Evolutionary conservation across 371 early-diverging fungal genomes (phyloP).

Genomic region (Apophysomyces sp.): DNA sequence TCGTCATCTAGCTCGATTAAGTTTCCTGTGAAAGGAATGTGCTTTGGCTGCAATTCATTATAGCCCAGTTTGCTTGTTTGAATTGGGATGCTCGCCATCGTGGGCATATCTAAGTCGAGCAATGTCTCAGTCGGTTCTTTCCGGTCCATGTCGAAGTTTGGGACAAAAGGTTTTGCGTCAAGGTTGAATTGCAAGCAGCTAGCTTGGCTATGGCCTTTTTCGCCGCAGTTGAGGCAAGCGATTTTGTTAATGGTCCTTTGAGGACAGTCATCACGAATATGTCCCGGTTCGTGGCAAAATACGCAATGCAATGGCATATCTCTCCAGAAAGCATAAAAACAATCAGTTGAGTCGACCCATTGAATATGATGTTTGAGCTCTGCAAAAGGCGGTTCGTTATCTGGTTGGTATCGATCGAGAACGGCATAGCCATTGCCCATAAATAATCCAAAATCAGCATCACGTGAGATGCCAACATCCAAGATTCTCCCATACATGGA

Average conservation of each 20-base stretch:
- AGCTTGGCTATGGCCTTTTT: neutral
- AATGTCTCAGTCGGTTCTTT: neutral
- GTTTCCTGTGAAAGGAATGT: no score
- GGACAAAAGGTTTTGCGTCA: neutral
- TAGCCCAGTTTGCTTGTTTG: no score
- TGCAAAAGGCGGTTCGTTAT: neutral
- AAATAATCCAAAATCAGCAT: neutral
- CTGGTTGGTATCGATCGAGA: neutral
- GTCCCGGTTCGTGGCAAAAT: neutral
- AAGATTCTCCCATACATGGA: neutral
- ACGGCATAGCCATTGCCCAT: neutral
- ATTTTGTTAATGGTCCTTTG: neutral
- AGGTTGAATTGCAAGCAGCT: neutral
- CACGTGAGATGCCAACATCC: neutral
- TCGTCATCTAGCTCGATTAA: no score
- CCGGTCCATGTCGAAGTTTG: neutral
- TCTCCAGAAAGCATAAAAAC: neutral
- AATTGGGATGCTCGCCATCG: no score
- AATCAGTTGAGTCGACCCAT: neutral
- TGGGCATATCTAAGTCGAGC: no score
- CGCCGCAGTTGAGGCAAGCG: neutral
- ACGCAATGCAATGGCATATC: neutral
- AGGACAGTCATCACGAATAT: neutral
- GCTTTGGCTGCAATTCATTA: no score
- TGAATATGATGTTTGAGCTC: neutral